Evolutionary conservation across 1,139 yeast species (phyloP).

Genomic region (Pichia sp.): DNA sequence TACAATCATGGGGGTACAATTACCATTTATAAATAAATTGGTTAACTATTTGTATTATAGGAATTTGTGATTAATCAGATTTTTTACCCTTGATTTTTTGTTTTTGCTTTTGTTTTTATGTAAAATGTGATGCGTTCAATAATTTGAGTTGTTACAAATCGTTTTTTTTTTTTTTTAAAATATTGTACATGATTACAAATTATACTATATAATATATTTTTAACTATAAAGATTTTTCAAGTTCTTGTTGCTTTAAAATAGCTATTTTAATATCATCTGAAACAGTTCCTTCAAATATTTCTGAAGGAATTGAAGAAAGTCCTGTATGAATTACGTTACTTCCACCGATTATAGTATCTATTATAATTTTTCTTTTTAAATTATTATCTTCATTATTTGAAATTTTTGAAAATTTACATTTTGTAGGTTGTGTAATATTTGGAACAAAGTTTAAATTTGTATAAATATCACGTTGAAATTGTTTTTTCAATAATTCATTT

Average conservation of each 20-base stretch:
- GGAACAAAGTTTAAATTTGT: constrained; percentile 77
- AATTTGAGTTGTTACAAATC: too few species aligned
- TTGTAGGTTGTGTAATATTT: constrained; percentile 63
- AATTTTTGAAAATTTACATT: constrained; percentile 34
- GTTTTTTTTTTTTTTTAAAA: neutral
- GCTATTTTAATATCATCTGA: constrained; percentile 56
- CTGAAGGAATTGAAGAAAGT: constrained; percentile 49
- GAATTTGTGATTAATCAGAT: too few species aligned
- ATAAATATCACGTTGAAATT: constrained; percentile 60
- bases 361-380: constrained; percentile 30
- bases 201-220: neutral
- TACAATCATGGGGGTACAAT: too few species aligned
- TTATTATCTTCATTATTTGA: constrained; percentile 19
- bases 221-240: constrained; percentile 35
- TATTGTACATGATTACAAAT: neutral
- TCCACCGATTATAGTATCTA: constrained; percentile 48
- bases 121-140: too few species aligned
- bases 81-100: too few species aligned
- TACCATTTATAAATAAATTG: too few species aligned
- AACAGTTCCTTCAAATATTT: constrained; percentile 50
- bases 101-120: too few species aligned
- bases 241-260: constrained; percentile 56
- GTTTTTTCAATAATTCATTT: constrained; percentile 51
- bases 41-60: too few species aligned
- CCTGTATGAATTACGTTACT: constrained; percentile 52